phyloP scores from a whole-genome alignment of 1,284 basidiomycete species.

The Trametes polyzona region DNA sequence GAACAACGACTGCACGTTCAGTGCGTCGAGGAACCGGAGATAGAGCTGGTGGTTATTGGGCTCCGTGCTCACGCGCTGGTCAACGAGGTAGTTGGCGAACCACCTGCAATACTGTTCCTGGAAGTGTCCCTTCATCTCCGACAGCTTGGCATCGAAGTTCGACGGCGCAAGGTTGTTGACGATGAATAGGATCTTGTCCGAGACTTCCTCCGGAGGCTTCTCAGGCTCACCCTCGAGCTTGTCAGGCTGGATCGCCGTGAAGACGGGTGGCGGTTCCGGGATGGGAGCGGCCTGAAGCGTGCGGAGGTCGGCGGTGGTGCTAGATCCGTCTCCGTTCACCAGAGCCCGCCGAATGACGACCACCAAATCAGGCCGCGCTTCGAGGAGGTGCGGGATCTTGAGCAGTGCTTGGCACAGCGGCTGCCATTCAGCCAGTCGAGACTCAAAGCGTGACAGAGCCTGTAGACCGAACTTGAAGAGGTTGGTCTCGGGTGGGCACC shows the following conservation, averaged over 20 bases:
- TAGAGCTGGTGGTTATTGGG: conserved; percentile 98
- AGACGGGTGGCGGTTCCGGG: conserved; percentile 57
- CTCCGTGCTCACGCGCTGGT: conserved; percentile 94
- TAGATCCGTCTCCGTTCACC: conserved; percentile 48
- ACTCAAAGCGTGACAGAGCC: conserved; percentile 89
- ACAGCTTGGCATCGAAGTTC: conserved; percentile 89
- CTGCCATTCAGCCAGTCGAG: conserved; percentile 91
- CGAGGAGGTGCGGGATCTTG: conserved; percentile 85
- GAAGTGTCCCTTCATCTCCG: conserved; percentile 84
- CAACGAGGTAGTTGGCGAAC: conserved; percentile 98
- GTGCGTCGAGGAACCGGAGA: conserved; percentile 87
- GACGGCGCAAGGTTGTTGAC: conserved; percentile 96
- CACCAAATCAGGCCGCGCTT: conserved; percentile 87
- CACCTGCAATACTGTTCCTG: conserved; percentile 85
- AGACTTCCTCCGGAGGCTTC: conserved; percentile 83
- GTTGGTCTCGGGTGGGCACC: conserved; percentile 88
- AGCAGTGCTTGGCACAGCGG: conserved; percentile 91
- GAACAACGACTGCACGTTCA: conserved; percentile 69
- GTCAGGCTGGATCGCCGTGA: conserved; percentile 77
- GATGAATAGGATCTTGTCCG: conserved; percentile 96
- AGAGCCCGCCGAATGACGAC: conserved; percentile 76
- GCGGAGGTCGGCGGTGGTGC: conserved; percentile 43
- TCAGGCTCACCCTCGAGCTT: conserved; percentile 61
- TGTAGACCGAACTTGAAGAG: conserved; percentile 96
- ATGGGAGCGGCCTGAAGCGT: conserved; percentile 39